phyloP scores from a whole-genome alignment of 1,284 basidiomycete species.

The Meira nashicola region DNA sequence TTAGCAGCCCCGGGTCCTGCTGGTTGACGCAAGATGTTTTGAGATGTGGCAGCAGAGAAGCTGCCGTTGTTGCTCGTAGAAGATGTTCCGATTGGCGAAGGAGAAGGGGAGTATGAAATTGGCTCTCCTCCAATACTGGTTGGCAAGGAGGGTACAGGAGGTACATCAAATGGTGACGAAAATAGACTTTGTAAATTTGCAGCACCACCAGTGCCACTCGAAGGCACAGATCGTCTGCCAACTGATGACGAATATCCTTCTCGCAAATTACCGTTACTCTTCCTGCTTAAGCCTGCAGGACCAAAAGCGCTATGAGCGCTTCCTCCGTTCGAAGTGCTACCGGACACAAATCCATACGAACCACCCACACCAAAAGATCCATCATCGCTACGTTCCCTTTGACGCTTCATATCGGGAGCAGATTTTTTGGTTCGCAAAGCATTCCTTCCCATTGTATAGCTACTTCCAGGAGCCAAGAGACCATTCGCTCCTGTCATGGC shows the following conservation, averaged over 20 bases:
- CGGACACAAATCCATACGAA: neutral
- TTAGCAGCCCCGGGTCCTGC: slow-evolving; percentile 4
- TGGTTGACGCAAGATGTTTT: slow-evolving; percentile 9
- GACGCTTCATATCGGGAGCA: slow-evolving; percentile 49
- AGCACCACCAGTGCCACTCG: slow-evolving; percentile 29
- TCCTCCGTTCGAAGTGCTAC: neutral
- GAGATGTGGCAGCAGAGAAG: slow-evolving; percentile 1
- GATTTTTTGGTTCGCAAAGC: slow-evolving; percentile 46
- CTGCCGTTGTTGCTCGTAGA: neutral
- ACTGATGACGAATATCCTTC: slow-evolving; percentile 37
- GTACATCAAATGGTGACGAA: slow-evolving; percentile 39
- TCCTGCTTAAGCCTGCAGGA: slow-evolving; percentile 15
- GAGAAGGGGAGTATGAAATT: slow-evolving; percentile 4
- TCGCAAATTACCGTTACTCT: slow-evolving; percentile 35
- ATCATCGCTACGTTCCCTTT: slow-evolving; percentile 11
- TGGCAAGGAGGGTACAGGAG: slow-evolving; percentile 31
- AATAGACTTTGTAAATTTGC: slow-evolving; percentile 40
- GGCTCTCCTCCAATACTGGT: slow-evolving; percentile 15
- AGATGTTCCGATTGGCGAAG: slow-evolving; percentile 21
- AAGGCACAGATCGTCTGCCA: slow-evolving; percentile 51
- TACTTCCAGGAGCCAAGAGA: slow-evolving; percentile 28
- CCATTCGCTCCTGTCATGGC: slow-evolving; percentile 14
- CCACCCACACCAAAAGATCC: slow-evolving; percentile 10
- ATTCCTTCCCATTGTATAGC: slow-evolving; percentile 32
- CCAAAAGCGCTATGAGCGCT: neutral